Evolutionary conservation across 176 grass and related monocot genomes (phyloP).

Genomic region (Cymbopogon citratus): DNA sequence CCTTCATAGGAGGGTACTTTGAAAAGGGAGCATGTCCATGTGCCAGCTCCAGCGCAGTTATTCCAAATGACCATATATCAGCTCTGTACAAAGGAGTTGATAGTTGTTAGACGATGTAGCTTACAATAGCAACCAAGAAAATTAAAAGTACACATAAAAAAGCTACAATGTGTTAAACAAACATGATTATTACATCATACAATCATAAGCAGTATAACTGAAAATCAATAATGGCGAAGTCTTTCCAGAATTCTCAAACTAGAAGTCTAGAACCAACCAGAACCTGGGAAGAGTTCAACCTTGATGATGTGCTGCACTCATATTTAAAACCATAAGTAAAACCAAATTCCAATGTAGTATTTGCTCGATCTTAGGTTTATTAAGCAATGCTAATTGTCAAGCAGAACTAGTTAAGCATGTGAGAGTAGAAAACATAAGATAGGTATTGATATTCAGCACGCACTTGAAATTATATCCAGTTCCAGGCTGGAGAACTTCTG

Average conservation of each 20-base stretch:
- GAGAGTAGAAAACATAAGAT: neutral
- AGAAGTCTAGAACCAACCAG: neutral
- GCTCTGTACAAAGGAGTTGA: slow-evolving; percentile 51
- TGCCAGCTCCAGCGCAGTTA: slow-evolving; percentile 93
- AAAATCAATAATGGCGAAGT: neutral
- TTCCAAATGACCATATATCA: slow-evolving; percentile 99
- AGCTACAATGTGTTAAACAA: neutral
- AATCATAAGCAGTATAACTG: neutral
- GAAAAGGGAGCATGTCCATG: slow-evolving; percentile 99
- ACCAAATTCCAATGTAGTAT: neutral
- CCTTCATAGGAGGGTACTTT: slow-evolving; percentile 99
- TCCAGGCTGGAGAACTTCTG: slow-evolving; percentile 94
- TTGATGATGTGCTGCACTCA: neutral
- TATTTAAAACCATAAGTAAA: neutral
- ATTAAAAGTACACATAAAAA: neutral
- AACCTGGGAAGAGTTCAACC: neutral
- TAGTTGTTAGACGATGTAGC: neutral
- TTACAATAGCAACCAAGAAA: slow-evolving; percentile 9
- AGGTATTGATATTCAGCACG: slow-evolving; percentile 24
- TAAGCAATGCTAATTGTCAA: neutral
- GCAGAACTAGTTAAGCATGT: neutral
- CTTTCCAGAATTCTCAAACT: neutral
- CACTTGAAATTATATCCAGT: slow-evolving; percentile 99
- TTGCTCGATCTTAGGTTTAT: neutral
- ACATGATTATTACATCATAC: neutral